Percentiles rank a stretch among this genome's conserved stretches.
Conservation (phyloP, 2,329 filamentous ascomycete species). For the Cordyceps javanica region DNA sequence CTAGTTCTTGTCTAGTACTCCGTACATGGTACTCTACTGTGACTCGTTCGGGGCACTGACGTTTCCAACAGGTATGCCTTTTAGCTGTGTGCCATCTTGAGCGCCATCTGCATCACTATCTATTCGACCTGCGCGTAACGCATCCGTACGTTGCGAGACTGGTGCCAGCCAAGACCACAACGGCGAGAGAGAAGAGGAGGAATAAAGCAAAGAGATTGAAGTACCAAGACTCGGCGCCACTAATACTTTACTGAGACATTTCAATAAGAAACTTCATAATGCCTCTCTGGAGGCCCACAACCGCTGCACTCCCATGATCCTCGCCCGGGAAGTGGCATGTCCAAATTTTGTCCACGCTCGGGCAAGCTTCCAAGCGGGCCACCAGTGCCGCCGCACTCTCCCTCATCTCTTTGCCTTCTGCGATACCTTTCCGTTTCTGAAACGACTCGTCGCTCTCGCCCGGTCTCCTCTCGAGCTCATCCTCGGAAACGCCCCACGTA, state of each 20-base stretch:
- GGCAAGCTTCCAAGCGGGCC: conserved; percentile 16
- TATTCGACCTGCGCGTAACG: no score
- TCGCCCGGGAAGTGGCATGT: conserved; percentile 22
- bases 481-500: conserved; percentile 26
- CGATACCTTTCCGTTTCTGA: conserved; percentile 20
- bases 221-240: background rate
- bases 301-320: conserved; percentile 17
- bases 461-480: conserved; percentile 21
- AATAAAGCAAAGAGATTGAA: background rate
- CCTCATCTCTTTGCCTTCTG: conserved; percentile 17
- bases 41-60: no score
- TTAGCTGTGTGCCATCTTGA: no score
- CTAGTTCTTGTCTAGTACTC: no score
- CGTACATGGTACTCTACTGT: no score
- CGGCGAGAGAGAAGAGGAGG: background rate
- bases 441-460: conserved; percentile 27
- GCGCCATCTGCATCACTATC: no score
- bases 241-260: background rate
- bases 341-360: conserved; percentile 17
- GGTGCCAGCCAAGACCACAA: background rate
- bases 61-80: no score
- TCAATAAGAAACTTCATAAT: conserved; percentile 9
- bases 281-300: conserved; percentile 9
- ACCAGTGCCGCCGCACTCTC: conserved; percentile 14
- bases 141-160: no score